Percentiles rank a stretch among this genome's conserved stretches.
phyloP scores from a whole-genome alignment of 495 filamentous ascomycete species.

The Podospora comata region DNA sequence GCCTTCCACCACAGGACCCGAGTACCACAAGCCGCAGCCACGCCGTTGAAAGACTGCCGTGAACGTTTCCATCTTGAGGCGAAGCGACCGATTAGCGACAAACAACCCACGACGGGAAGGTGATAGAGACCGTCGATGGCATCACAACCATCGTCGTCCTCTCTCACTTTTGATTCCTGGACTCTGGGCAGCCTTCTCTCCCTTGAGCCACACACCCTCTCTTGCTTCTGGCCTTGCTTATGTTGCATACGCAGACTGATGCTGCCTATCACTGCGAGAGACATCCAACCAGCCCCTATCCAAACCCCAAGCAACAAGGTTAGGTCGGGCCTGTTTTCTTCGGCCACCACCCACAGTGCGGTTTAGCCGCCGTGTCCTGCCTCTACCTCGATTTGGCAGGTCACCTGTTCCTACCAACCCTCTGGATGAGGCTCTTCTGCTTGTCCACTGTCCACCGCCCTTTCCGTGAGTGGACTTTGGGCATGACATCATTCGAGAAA shows the following conservation, averaged over 20 bases:
- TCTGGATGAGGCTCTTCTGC: neutral
- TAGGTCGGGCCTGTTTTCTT: neutral
- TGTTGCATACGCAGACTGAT: neutral
- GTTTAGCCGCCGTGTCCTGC: neutral
- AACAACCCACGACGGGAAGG: neutral
- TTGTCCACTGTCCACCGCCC: neutral
- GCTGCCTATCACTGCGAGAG: neutral
- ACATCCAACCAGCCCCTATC: neutral
- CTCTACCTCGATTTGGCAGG: neutral
- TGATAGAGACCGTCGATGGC: neutral
- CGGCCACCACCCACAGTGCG: neutral
- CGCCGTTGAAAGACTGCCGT: neutral
- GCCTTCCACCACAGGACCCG: neutral
- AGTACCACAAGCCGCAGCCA: neutral
- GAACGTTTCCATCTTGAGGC: neutral
- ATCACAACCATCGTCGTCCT: neutral
- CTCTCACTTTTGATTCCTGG: neutral
- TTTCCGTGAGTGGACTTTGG: neutral
- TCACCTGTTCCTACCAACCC: neutral
- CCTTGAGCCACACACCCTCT: neutral
- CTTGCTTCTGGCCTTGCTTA: neutral
- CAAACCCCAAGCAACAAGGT: neutral
- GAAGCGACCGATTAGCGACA: neutral
- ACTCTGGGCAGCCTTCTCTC: neutral
- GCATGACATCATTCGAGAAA: neutral